Evolutionary conservation across 306 rosid genomes (phyloP).

Genomic region (Rosa rugosa): DNA sequence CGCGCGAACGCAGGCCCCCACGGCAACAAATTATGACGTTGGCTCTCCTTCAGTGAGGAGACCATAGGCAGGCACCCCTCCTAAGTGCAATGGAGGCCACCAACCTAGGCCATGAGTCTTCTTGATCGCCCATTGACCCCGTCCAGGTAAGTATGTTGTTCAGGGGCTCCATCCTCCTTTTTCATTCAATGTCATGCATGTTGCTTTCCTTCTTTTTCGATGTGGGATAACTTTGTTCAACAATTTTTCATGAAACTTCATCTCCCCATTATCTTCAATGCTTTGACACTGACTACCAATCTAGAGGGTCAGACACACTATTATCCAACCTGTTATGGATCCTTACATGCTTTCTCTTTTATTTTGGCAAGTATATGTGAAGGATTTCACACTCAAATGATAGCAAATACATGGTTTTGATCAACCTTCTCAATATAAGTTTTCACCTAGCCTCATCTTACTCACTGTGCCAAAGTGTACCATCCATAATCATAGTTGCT

Average conservation of each 20-base stretch:
- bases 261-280: background rate
- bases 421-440: no score
- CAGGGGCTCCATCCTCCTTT: rapidly evolving
- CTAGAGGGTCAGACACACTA: background rate
- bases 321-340: background rate
- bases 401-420: background rate
- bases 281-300: background rate
- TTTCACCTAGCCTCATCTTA: no score
- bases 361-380: no score
- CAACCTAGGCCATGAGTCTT: conserved; percentile 43
- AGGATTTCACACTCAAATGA: background rate
- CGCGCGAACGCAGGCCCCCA: conserved; percentile 62
- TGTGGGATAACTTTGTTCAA: conserved; percentile 4
- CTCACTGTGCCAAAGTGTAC: no score
- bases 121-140: conserved; percentile 48
- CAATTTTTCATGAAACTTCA: no score
- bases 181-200: background rate
- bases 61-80: conserved; percentile 54
- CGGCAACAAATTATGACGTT: conserved; percentile 56
- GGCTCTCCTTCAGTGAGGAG: conserved; percentile 47
- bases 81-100: conserved; percentile 57
- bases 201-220: background rate
- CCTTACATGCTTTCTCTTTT: no score
- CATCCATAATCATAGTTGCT: no score
- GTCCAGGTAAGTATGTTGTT: conserved; percentile 47